A percentile compares a stretch with the other conserved stretches of the same genome.
Conservation (phyloP, 768 basidiomycete genomes). For the Suillus ampliporus region DNA sequence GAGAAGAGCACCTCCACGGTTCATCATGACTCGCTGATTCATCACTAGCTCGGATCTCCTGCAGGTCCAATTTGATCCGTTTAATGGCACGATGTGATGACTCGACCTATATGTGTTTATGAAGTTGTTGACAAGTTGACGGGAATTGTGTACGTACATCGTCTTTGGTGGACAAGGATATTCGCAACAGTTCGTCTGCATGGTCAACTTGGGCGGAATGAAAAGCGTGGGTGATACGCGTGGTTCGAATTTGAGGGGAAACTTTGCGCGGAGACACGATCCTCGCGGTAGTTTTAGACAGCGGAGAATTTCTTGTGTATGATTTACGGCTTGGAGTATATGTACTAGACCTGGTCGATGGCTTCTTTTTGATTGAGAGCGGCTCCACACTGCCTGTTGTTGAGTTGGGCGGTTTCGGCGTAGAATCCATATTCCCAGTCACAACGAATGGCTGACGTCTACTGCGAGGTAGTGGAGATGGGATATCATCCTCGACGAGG, state of each 20-base stretch:
- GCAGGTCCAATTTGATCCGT: constrained; percentile 74
- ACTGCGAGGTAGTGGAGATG: constrained; percentile 70
- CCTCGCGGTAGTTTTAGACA: constrained; percentile 49
- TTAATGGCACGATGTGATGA: constrained; percentile 74
- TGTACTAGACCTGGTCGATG: constrained; percentile 56
- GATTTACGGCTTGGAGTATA: constrained; percentile 42
- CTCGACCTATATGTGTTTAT: constrained; percentile 57
- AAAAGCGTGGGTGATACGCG: constrained; percentile 25
- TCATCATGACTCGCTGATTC: constrained; percentile 30
- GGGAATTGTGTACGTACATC: constrained; percentile 56
- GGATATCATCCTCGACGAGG: constrained; percentile 32
- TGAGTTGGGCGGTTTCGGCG: constrained; percentile 49
- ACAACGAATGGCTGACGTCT: constrained; percentile 71
- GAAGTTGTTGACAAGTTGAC: constrained; percentile 1
- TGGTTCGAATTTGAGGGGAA: constrained; percentile 57
- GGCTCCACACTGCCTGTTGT: constrained; percentile 64
- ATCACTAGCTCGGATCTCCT: constrained; percentile 39
- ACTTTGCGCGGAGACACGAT: constrained; percentile 56
- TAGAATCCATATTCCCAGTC: constrained; percentile 55
- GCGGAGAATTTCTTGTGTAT: constrained; percentile 56
- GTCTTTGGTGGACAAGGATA: constrained; percentile 61
- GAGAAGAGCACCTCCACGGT: constrained; percentile 58
- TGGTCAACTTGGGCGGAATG: constrained; percentile 42
- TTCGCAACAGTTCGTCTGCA: constrained; percentile 51
- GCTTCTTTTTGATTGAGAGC: constrained; percentile 85